These are phyloP conservation scores for Penicillium sp. DNA, from an alignment of 2,329 filamentous ascomycete species.

Conservation along the genomic window DNA sequence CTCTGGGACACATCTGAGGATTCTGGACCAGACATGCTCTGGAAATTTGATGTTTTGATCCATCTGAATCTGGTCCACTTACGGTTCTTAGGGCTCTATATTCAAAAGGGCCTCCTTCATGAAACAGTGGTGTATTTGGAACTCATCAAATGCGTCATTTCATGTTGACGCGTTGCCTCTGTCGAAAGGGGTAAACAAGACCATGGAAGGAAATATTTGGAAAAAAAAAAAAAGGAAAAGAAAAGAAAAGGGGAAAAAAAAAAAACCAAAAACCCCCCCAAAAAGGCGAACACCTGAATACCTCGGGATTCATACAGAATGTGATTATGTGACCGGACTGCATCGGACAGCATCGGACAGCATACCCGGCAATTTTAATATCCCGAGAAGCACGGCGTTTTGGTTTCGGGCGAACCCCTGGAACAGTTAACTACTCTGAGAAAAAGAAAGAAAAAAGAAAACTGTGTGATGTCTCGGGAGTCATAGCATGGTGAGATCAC, in stretches of 20 bases:
- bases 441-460: background rate
- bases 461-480: background rate
- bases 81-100: background rate
- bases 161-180: background rate
- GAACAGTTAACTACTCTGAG: background rate
- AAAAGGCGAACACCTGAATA: background rate
- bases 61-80: background rate
- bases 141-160: background rate
- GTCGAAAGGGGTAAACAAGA: background rate
- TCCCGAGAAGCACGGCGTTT: background rate
- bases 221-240: background rate
- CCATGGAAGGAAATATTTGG: too few relatives aligned
- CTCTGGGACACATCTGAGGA: background rate
- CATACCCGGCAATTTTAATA: background rate
- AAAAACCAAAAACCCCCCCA: too few relatives aligned
- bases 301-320: background rate
- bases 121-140: background rate
- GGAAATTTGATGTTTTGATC: too few relatives aligned
- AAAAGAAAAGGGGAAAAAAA: background rate
- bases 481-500: background rate
- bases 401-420: slow-evolving; percentile 1
- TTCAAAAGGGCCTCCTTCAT: background rate
- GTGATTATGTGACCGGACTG: background rate
- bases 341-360: background rate
- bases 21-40: background rate